Base-by-base conservation (phyloP, 345 rosid genomes). In the Eutrema heterophyllum region DNA sequence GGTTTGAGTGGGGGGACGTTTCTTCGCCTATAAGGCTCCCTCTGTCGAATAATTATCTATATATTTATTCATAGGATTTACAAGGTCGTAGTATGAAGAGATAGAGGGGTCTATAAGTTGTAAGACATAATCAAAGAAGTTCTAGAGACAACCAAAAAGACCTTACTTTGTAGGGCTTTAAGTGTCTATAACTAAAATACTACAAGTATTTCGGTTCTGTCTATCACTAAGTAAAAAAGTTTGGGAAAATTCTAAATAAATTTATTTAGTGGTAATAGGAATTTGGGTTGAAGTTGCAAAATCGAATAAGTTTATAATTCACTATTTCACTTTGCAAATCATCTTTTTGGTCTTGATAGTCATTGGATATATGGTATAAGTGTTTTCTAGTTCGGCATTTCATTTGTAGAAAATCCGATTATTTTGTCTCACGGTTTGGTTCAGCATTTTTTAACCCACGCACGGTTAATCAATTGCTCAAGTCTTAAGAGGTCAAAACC, bases 21-120 rank as follows among this genome's bases (percentile, higher is more conserved):
- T 76, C 80, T 76, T 76, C 71, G 60, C 53, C 75, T 46, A 76
- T 63, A 76, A 76, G 80, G 65, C 44, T 76, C 59, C 70, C 43
- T 61, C 26, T 61, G 51, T 75, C 79, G 50, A 67, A 32, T 60
- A 67, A 56, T 35, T 33, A 44, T 10, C 5, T 26, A 27, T 44
- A 7, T 44, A 36, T 33, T n/a, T 43, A 14, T 30, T 49, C 29
- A 49, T 59, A 59, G 59, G 53, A 67, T 67, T 49, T 49, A 57
- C n/a, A 52, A 36, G 67, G 60, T 74, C 53, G 36, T 45, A 27
- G 41, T 54, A 53, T 62, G 63, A 50, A 72, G 53, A 45, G 35
- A 44, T 15, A 33, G 4, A 73, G 30, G 40, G 35, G 15, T 33
- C 24, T 59, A 49, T 24, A 49, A 26, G 41, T 30, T 53, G 33